A percentile compares a stretch with the other conserved stretches of the same genome.
phyloP scores from a whole-genome alignment of 2,329 filamentous ascomycete species.

The Pseudogymnoascus sp. region DNA sequence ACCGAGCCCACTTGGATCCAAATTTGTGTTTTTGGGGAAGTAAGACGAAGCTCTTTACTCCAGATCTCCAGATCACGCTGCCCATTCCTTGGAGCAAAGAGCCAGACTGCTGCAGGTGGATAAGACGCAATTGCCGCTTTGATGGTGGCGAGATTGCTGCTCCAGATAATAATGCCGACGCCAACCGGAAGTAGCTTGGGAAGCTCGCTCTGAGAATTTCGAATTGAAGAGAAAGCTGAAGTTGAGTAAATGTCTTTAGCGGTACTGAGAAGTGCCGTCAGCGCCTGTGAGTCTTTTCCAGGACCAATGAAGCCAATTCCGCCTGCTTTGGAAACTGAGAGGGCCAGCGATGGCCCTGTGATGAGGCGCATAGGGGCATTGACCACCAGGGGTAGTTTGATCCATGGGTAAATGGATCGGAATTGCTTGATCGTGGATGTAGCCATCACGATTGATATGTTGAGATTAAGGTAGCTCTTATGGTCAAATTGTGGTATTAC shows the following conservation, averaged over 20 bases:
- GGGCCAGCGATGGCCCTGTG: slow-evolving; percentile 44
- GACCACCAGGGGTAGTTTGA: slow-evolving; percentile 47
- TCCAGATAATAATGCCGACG: slow-evolving; percentile 37
- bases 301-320: slow-evolving; percentile 40
- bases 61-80: slow-evolving; percentile 20
- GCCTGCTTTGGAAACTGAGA: slow-evolving; percentile 50
- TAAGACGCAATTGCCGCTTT: slow-evolving; percentile 24
- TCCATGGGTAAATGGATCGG: slow-evolving; percentile 40
- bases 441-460: too few relatives aligned
- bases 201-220: too few relatives aligned
- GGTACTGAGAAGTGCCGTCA: too few relatives aligned
- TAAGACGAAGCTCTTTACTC: slow-evolving; percentile 13
- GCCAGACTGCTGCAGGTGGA: slow-evolving; percentile 34
- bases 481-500: too few relatives aligned
- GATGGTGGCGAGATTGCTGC: slow-evolving; percentile 30
- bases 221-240: too few relatives aligned
- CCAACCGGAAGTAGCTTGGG: slow-evolving; percentile 33
- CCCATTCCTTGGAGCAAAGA: slow-evolving; percentile 32
- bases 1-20: slow-evolving; percentile 22
- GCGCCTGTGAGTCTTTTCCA: too few relatives aligned
- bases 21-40: slow-evolving; percentile 14
- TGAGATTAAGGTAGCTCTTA: too few relatives aligned
- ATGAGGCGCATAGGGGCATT: slow-evolving; percentile 61
- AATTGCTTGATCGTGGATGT: too few relatives aligned
- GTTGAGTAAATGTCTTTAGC: too few relatives aligned